A percentile compares a stretch with the other conserved stretches of the same genome.
Evolutionary conservation across 805 yeast species (phyloP).

Genomic region (Debaryomyces hansenii): DNA sequence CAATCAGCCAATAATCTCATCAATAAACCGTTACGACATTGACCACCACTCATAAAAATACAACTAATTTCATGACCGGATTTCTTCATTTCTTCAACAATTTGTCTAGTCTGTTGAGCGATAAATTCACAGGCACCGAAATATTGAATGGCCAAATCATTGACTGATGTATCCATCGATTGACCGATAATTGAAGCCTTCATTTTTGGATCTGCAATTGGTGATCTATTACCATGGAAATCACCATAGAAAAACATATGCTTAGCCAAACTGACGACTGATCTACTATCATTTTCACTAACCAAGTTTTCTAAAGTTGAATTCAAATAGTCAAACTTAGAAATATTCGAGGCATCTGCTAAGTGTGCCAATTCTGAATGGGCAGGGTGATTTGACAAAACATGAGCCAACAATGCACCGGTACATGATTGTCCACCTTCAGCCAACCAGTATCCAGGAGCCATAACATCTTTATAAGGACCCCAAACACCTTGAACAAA

Average conservation of each 20-base stretch:
- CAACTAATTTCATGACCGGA: conserved; percentile 77
- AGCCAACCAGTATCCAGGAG: conserved; percentile 90
- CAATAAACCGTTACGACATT: conserved; percentile 86
- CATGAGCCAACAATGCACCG: conserved; percentile 90
- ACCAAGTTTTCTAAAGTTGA: conserved; percentile 67
- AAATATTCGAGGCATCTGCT: conserved; percentile 67
- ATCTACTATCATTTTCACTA: conserved; percentile 54
- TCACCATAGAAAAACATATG: conserved; percentile 94
- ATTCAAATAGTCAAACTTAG: conserved; percentile 83
- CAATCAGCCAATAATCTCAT: conserved; percentile 91
- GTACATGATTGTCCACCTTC: conserved; percentile 99
- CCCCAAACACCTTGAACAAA: conserved; percentile 99
- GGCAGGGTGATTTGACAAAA: conserved; percentile 87
- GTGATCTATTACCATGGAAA: conserved; percentile 94
- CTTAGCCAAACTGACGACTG: conserved; percentile 79
- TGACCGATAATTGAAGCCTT: conserved; percentile 90
- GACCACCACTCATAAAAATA: conserved; percentile 94
- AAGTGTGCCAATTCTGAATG: conserved; percentile 64
- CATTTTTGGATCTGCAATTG: conserved; percentile 96
- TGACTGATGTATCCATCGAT: conserved; percentile 84
- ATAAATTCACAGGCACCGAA: conserved; percentile 96
- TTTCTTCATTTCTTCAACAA: conserved; percentile 77
- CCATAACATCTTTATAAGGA: conserved; percentile 90
- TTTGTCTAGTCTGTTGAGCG: conserved; percentile 96
- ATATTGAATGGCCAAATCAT: conserved; percentile 81